Evolutionary conservation across 1,139 yeast genomes (phyloP).

Genomic region (Suhomyces anneliseae): DNA sequence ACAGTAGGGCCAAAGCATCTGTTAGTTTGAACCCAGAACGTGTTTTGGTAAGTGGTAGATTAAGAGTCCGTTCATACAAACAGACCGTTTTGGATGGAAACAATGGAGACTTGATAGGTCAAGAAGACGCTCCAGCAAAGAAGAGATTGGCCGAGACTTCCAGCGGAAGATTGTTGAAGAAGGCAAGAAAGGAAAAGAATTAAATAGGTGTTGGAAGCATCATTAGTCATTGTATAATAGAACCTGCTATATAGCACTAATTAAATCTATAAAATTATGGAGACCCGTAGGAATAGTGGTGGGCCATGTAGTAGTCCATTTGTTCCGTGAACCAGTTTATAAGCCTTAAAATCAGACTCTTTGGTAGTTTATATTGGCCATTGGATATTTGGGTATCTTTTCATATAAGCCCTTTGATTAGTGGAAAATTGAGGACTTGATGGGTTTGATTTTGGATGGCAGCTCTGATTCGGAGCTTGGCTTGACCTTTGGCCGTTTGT

Average conservation of each 20-base stretch:
- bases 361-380: not conserved
- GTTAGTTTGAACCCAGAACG: conserved; percentile 59
- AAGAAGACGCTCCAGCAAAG: conserved; percentile 14
- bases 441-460: conserved; percentile 19
- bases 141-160: conserved; percentile 27
- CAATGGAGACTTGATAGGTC: conserved; percentile 12
- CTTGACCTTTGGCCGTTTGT: conserved; percentile 7
- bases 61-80: conserved; percentile 68
- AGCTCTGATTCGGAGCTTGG: conserved; percentile 6
- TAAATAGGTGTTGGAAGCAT: not conserved
- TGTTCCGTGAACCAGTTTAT: too few species aligned
- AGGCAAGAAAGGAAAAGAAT: conserved; percentile 4
- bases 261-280: not conserved
- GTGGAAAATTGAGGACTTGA: conserved; percentile 35
- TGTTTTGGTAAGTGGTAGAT: conserved; percentile 68
- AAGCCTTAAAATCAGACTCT: too few species aligned
- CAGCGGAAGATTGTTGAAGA: conserved; percentile 30
- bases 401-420: conserved; percentile 12
- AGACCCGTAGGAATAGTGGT: too few species aligned
- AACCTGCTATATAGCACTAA: not conserved
- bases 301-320: too few species aligned
- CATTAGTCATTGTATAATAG: conserved; percentile 5
- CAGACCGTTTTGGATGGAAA: conserved; percentile 60
- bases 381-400: not conserved
- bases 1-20: conserved; percentile 60